Conservation (phyloP, 2,329 filamentous ascomycete genomes). For the Aureobasidium mangrovei region DNA sequence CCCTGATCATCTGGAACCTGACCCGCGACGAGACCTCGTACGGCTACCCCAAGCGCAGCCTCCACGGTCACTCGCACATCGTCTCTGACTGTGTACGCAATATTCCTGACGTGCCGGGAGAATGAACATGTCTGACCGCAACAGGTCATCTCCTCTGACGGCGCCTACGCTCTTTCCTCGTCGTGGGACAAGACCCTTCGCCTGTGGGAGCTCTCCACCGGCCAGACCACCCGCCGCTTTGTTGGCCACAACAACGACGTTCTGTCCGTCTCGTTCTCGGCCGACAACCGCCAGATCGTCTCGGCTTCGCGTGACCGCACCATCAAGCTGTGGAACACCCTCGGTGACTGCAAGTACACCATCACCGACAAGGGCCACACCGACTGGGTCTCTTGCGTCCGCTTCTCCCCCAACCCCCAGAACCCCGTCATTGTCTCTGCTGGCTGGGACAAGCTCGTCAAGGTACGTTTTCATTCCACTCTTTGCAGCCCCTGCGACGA, state of each 20-base stretch:
- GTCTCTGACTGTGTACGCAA: constrained; percentile 96
- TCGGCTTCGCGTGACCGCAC: constrained; percentile 96
- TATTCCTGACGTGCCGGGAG: constrained; percentile 12
- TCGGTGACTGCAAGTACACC: constrained; percentile 99
- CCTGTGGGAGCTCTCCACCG: constrained; percentile 96
- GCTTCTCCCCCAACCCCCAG: constrained; percentile 99
- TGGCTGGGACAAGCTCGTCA: constrained; percentile 99
- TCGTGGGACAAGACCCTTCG: constrained; percentile 99
- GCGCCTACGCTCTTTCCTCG: constrained; percentile 95
- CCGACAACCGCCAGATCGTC: constrained; percentile 99
- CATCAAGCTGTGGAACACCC: constrained; percentile 99
- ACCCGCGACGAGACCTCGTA: constrained; percentile 97
- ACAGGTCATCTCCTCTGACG: constrained; percentile 97
- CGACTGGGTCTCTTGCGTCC: constrained; percentile 98
- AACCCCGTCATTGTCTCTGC: constrained; percentile 98
- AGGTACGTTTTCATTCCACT: constrained; percentile 58
- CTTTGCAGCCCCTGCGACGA: constrained; percentile 25
- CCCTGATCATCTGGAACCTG: constrained; percentile 99
- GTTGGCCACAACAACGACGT: constrained; percentile 99
- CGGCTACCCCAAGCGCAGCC: constrained; percentile 98
- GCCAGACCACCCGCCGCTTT: constrained; percentile 94
- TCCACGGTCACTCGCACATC: constrained; percentile 99
- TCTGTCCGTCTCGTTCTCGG: constrained; percentile 98
- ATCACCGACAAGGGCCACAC: constrained; percentile 99
- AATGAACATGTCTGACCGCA: background rate